Base-by-base conservation (phyloP, 2,329 filamentous ascomycete species). In the Rhexocercosporidium sp. region DNA sequence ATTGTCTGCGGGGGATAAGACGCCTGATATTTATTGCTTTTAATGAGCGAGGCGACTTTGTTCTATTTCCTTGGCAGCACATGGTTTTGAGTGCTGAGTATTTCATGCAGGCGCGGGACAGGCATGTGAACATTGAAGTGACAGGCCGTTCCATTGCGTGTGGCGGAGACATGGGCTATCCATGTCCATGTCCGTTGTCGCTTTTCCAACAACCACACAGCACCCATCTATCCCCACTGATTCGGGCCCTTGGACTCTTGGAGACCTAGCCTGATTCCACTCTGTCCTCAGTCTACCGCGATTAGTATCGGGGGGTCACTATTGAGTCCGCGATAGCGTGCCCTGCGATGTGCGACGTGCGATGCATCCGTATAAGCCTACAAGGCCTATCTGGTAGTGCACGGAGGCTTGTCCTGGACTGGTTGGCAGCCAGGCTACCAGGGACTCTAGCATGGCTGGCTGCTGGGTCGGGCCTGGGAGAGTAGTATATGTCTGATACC, bases 401-500 rank as follows among this genome's bases (percentile, higher is more conserved):
- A 31, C 49, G 49, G 49, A 53, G 25, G 16, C 49, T 53, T 53
- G 49, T 53, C 49, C n/a, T 53, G 49, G 14, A 16, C 49, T 53
- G 49, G 49, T 53, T 53, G 27, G 49, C n/a, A 31, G 49, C 25
- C 49, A 29, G 7, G 34, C 34, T 37, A 37, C 8, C 34, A 37
- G 8, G 12, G 34, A 11, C 34, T 11, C 49, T 27, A 31, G 49
- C 49, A 53, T 53, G 14, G 18, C 14, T 31, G 27, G 25, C 25
- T 18, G 18, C 14, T 31, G 27, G 25, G 49, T 18, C 25, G 49
- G 47, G 9, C 27, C 29, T 31, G 29, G 29, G 29, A 31, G 34
- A 11, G 12, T 31, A 53, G 14, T 53, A 53, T 53, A 53, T 53
- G 49, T 53, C 31, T 53, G 49, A 53, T 53, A 53, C 25, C 49